Evolutionary conservation across 2,329 filamentous ascomycete genomes (phyloP), one percentile per base, ranked within the genome.

Genomic region (Calonectria hongkongensis): DNA sequence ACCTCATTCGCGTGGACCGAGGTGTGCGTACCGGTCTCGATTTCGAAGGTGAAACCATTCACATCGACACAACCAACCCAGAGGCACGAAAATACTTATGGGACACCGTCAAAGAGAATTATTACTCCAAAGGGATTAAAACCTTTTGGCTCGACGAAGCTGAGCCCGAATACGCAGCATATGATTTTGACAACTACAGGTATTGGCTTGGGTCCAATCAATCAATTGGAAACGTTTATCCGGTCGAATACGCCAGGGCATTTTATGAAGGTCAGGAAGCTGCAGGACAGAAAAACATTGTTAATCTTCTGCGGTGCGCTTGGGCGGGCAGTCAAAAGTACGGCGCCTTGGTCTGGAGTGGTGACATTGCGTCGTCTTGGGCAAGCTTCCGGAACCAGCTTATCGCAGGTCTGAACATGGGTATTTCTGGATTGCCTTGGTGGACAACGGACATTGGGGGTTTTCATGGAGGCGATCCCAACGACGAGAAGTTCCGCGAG

Each of bases 361-460:
- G 92, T 16, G 92, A 94, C 77, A 92, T 93, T 71, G 92, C 91
- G 0, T 91, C 88, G 0, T 91, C 89, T 0, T 94, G 92, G 92
- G 81, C 81, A 2, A 90, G 87, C 30, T 85, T 93, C 60, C 86
- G 89, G 4, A 87, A 89, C 71, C 91, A 94, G 79, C 83, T 93
- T 2, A 86, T 90, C 0, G 92, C 92, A 0, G 92, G 92, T 0
- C 83, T 94, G 25, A 92, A 92, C 78, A 92, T 93, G 89, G 92
- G 91, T 0, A 82, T 93, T 5, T 86, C 90, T 0, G 92, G 92
- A 0, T 86, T 93, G 12, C 88, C 91, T 0, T 93, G 91, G 91
- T 94, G 91, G 90, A 94, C 92, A 0, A 94, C 92, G 0, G 92
- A 94, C 76, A 93, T 94, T 66, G 92, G 92, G 2, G 92, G 92